These are phyloP conservation scores for Botrytis sinoallii DNA, from an alignment of 2,329 filamentous ascomycete genomes.

Conservation along the genomic window DNA sequence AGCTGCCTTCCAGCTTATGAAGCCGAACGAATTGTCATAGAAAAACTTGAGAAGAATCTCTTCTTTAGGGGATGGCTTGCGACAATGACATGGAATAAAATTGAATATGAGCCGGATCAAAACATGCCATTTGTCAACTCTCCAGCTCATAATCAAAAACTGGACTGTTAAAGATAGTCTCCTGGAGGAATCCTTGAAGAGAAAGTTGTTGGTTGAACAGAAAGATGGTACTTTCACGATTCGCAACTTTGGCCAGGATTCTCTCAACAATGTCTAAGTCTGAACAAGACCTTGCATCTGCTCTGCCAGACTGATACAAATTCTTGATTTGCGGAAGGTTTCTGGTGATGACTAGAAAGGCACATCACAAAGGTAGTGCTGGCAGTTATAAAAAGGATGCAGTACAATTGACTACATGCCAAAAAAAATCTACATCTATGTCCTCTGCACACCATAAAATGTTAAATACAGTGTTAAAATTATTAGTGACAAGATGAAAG, in stretches of 20 bases:
- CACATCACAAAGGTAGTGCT: rapidly evolving
- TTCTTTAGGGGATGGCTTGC: too few species aligned
- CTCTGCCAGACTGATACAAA: too few species aligned
- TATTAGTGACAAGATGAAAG: too few species aligned
- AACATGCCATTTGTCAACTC: too few species aligned
- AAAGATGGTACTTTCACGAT: neutral
- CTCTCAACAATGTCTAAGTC: too few species aligned
- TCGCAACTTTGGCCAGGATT: neutral
- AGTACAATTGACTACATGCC: neutral
- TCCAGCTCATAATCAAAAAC: too few species aligned
- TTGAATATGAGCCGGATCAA: too few species aligned
- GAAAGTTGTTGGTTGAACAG: neutral
- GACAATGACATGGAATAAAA: too few species aligned
- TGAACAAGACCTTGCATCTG: too few species aligned
- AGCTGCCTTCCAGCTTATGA: rapidly evolving
- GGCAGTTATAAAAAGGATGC: neutral
- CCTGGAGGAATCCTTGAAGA: neutral
- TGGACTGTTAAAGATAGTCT: too few species aligned
- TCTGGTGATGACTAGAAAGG: neutral
- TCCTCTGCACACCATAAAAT: neutral
- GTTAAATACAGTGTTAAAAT: too few species aligned
- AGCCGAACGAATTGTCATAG: rapidly evolving
- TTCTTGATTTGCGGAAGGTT: too few species aligned
- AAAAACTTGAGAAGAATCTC: neutral
- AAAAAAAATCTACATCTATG: neutral